These are phyloP conservation scores for Fallopia convolvulus DNA, from an alignment of 148 eudicot species.

Conservation along the genomic window DNA sequence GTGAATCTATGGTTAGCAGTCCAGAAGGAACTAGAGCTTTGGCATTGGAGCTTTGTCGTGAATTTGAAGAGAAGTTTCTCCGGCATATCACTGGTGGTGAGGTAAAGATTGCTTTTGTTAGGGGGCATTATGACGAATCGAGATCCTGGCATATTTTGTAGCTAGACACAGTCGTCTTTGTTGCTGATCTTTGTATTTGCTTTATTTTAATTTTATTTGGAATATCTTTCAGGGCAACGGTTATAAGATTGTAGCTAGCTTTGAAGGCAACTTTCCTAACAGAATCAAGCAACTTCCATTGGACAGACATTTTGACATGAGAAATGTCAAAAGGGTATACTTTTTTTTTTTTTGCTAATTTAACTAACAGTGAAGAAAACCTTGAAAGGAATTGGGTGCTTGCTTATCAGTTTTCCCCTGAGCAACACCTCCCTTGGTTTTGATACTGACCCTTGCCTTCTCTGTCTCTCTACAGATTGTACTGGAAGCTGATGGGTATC, in stretches of 20 bases:
- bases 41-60: conserved; percentile 98
- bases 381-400: background rate
- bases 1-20: conserved; percentile 87
- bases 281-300: conserved; percentile 95
- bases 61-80: conserved; percentile 93
- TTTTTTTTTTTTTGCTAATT: background rate
- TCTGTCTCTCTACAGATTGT: conserved; percentile 50
- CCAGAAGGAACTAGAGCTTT: conserved; percentile 92
- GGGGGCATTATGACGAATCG: background rate
- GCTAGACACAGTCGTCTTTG: background rate
- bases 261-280: conserved; percentile 93
- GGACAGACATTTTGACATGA: conserved; percentile 91
- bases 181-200: background rate
- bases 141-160: too few relatives aligned
- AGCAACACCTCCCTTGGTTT: too few relatives aligned
- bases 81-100: conserved; percentile 90
- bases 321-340: conserved; percentile 88
- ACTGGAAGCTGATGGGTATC: conserved; percentile 99
- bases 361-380: background rate
- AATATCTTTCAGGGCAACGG: conserved; percentile 65
- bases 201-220: background rate
- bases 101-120: conserved; percentile 29
- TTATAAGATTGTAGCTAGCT: conserved; percentile 91
- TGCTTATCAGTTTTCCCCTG: background rate
- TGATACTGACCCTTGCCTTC: background rate